Evolutionary conservation across 2,329 filamentous ascomycete species (phyloP), one percentile per base, ranked within the genome.

Genomic region (Coleophoma crateriformis): DNA sequence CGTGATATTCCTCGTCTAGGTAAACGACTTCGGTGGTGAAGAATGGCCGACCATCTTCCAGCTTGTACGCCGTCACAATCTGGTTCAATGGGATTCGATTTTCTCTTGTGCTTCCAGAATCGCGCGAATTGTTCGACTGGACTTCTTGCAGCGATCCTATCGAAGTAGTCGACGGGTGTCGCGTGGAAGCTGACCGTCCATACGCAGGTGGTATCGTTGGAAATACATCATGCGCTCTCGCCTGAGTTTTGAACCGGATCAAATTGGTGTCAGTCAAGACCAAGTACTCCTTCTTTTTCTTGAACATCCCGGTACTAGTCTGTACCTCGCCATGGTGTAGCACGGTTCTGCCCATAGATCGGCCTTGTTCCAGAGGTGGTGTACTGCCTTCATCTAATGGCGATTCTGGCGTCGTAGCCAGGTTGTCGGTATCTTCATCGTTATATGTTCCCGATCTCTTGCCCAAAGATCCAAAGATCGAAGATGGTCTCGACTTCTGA

Each of bases 281-380:
- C 48, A 88, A 69, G 59, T 85, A 88, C 63, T 88, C 84, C 66
- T 78, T 84, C 69, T 84, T 86, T 68, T 86, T 87, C 63, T 84
- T 74, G 67, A 87, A 85, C 74, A 88, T 80, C 52, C 80, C 79
- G 49, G 79, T 83, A 45, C 81, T 82, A 12, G 81, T 87, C 66
- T 88, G 84, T 14, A 87, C 80, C 61, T 87, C 84, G 35, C 84
- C 85, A 68, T 87, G 79, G 54, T 84, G 76, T 35, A 87, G 66
- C 17, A 87, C 80, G 32, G 71, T 68, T 51, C 58, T 57, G 27
- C 53, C 55, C n/a, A 46, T 47, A 12, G 50, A 49, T 5, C 45
- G 46, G n/a, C 50, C 49, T 22, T 47, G 45, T 10, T 53, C 51
- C 13, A 54, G 40, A 10, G 49, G 34, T 14, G 22, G 20, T 14